A percentile compares a stretch with the other conserved stretches of the same genome.
phyloP scores from a whole-genome alignment of 2,329 filamentous ascomycete species.

The Colletotrichum musae region DNA sequence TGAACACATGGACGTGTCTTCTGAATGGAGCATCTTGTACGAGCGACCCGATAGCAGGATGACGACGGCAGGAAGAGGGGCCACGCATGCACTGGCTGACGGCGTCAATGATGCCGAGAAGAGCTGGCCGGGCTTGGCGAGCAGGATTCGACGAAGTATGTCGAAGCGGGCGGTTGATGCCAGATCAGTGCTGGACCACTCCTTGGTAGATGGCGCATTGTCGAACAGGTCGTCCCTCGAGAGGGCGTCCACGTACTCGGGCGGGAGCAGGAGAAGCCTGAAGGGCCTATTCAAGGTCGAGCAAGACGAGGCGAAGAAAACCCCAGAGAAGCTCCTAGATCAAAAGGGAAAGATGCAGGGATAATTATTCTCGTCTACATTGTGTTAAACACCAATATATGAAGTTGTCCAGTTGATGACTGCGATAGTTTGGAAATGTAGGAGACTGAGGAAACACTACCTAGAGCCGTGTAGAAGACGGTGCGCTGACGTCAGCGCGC shows the following conservation, averaged over 20 bases:
- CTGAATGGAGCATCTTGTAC: not conserved
- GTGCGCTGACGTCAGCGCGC: slow-evolving; percentile 13
- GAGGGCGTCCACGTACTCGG: slow-evolving; percentile 6
- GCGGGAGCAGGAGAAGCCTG: not conserved
- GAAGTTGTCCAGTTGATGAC: not conserved
- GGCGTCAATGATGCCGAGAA: slow-evolving; percentile 7
- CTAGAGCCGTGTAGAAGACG: not conserved
- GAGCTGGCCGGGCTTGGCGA: slow-evolving; percentile 12
- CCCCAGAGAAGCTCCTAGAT: not conserved
- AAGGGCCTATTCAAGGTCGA: not conserved
- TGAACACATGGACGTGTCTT: not conserved
- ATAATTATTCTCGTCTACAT: too few species aligned
- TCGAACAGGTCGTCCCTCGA: not conserved
- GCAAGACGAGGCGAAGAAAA: not conserved
- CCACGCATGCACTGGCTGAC: not conserved
- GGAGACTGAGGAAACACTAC: not conserved
- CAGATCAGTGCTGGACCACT: not conserved
- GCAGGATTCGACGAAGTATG: slow-evolving; percentile 19
- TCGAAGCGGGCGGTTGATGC: slow-evolving; percentile 13
- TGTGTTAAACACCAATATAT: too few species aligned
- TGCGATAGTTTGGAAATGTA: not conserved
- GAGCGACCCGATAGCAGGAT: slow-evolving; percentile 8
- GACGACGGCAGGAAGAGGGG: not conserved
- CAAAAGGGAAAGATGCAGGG: too few species aligned
- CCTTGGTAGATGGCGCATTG: not conserved